These are phyloP conservation scores for Brettanomyces sp. DNA, from an alignment of 805 yeast species.

Conservation along the genomic window DNA sequence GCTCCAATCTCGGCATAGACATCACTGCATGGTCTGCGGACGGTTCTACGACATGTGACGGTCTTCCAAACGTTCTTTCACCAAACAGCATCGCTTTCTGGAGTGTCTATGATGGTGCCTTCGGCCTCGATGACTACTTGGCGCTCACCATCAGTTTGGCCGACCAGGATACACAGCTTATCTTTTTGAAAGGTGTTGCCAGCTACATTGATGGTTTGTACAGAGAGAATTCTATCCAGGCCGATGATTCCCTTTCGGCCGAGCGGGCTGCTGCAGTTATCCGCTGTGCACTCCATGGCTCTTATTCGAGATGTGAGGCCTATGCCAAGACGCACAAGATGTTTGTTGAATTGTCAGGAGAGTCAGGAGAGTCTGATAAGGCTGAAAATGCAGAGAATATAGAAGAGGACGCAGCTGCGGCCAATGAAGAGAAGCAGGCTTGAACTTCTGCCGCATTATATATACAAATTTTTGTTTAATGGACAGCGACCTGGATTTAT, in stretches of 20 bases:
- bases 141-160: slow-evolving; percentile 31
- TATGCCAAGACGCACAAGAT: background rate
- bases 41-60: slow-evolving; percentile 1
- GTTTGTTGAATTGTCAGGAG: too few species aligned
- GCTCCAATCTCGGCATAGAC: slow-evolving; percentile 25
- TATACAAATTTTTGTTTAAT: too few species aligned
- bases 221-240: slow-evolving; percentile 10
- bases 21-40: slow-evolving; percentile 23
- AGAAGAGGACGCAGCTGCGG: too few species aligned
- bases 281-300: background rate
- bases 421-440: too few species aligned
- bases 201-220: slow-evolving; percentile 27
- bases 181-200: slow-evolving; percentile 28
- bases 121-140: slow-evolving; percentile 28
- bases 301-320: background rate
- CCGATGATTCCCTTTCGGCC: background rate
- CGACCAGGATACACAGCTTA: slow-evolving; percentile 25
- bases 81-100: slow-evolving; percentile 29
- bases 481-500: too few species aligned
- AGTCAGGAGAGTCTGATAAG: too few species aligned
- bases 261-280: background rate
- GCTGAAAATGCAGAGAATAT: too few species aligned
- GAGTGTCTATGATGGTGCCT: slow-evolving; percentile 10
- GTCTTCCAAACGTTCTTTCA: slow-evolving; percentile 25
- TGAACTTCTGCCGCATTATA: too few species aligned